Conservation (phyloP, 768 basidiomycete genomes). For the Lentinus brumalis region DNA sequence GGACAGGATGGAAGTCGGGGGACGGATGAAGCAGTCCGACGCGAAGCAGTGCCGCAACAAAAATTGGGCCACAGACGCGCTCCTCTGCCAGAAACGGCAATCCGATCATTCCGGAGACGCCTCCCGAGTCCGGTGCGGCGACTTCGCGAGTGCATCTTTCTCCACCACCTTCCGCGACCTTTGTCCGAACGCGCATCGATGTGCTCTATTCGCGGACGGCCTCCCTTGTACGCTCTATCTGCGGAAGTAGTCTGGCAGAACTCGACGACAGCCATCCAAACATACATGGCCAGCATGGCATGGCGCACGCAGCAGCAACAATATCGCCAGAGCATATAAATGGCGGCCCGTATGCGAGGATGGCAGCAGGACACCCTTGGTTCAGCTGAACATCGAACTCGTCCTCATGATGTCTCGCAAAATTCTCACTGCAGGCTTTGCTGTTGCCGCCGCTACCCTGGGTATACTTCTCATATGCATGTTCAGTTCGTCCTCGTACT, state of each 20-base stretch:
- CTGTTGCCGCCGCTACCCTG: slow-evolving; percentile 5
- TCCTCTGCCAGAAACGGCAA: background rate
- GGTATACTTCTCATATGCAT: slow-evolving; percentile 6
- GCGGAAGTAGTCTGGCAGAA: slow-evolving; percentile 12
- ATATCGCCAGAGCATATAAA: no score
- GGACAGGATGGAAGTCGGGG: slow-evolving; percentile 20
- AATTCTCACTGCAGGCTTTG: background rate
- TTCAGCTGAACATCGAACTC: background rate
- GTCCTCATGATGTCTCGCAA: background rate
- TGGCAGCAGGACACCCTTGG: no score
- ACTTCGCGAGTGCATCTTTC: background rate
- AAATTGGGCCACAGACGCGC: slow-evolving; percentile 20
- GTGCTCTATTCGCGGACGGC: background rate
- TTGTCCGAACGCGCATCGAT: slow-evolving; percentile 10
- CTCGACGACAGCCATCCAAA: background rate
- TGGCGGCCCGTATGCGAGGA: no score
- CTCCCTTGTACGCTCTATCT: slow-evolving; percentile 5
- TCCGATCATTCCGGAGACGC: background rate
- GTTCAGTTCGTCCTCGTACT: background rate
- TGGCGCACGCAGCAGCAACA: no score
- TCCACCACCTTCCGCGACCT: slow-evolving; percentile 10
- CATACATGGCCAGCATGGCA: background rate
- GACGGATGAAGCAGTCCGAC: slow-evolving; percentile 2
- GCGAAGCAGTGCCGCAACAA: slow-evolving; percentile 6
- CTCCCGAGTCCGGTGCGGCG: background rate